Evolutionary conservation across 106 monocot species (phyloP).

Genomic region (Allium fistulosum): DNA sequence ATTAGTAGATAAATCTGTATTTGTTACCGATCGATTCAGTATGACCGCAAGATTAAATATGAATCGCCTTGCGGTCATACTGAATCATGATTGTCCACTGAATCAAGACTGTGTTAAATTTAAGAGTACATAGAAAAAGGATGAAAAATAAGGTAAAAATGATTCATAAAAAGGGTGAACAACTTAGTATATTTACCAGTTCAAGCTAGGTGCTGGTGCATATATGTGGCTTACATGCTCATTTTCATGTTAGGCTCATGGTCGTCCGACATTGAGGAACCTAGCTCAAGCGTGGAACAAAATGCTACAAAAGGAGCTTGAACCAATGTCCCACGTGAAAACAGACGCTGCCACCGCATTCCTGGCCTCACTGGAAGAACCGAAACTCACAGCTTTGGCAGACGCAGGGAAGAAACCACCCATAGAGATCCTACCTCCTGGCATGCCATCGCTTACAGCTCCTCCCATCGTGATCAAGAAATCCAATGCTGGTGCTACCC

Average conservation of each 20-base stretch:
- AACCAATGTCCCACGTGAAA: constrained; percentile 6
- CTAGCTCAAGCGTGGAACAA: constrained; percentile 76
- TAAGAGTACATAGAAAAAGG: too few species aligned
- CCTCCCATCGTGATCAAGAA: constrained; percentile 69
- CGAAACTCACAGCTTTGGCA: constrained; percentile 73
- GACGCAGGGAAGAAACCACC: constrained; percentile 92
- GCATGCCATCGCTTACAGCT: constrained; percentile 72
- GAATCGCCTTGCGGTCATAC: too few species aligned
- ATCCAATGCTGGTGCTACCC: neutral
- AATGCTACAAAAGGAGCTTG: constrained; percentile 12
- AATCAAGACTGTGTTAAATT: too few species aligned
- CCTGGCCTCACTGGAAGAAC: constrained; percentile 50
- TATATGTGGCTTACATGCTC: neutral
- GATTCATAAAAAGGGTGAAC: too few species aligned
- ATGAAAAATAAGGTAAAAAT: too few species aligned
- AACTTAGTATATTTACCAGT: too few species aligned
- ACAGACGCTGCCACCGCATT: constrained; percentile 11
- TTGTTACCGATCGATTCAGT: too few species aligned
- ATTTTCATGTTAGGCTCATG: constrained; percentile 6
- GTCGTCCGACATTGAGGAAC: constrained; percentile 11
- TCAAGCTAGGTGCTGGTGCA: too few species aligned
- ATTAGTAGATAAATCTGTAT: too few species aligned
- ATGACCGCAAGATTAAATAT: too few species aligned
- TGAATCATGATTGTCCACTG: too few species aligned
- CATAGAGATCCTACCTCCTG: constrained; percentile 93